These are phyloP conservation scores for Sapria himalayana DNA, from an alignment of 345 rosid species.

Conservation along the genomic window DNA sequence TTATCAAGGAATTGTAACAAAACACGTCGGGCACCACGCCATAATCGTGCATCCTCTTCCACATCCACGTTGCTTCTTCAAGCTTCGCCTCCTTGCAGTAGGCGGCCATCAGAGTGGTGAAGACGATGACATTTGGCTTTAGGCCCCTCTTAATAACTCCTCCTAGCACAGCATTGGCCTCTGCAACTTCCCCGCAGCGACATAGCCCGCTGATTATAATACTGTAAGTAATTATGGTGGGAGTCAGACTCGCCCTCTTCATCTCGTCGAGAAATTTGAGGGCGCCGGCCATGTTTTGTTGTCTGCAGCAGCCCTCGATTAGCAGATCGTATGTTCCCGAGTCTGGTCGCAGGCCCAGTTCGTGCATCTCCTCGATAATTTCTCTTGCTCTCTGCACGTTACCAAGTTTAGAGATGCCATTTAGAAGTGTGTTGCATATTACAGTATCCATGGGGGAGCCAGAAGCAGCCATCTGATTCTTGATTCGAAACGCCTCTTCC, in stretches of 20 bases:
- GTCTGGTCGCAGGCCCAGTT: conserved; percentile 31
- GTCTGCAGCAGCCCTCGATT: conserved; percentile 38
- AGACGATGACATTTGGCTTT: conserved; percentile 39
- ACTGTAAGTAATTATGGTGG: conserved; percentile 24
- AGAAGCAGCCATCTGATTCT: conserved; percentile 34
- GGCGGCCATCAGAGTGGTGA: conserved; percentile 45
- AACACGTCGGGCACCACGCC: conserved; percentile 43
- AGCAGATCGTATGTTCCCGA: conserved; percentile 30
- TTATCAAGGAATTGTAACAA: conserved; percentile 53
- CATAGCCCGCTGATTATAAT: conserved; percentile 36
- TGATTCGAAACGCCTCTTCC: conserved; percentile 29
- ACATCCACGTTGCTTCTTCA: conserved; percentile 29
- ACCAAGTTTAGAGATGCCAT: conserved; percentile 35
- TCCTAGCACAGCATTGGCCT: conserved; percentile 27
- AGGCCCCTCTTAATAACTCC: conserved; percentile 31
- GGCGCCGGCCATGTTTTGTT: conserved; percentile 17
- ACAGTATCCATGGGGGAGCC: conserved; percentile 19
- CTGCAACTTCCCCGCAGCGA: conserved; percentile 25
- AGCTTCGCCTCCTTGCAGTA: conserved; percentile 24
- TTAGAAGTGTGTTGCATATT: conserved; percentile 29
- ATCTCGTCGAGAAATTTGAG: conserved; percentile 31
- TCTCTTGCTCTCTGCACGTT: conserved; percentile 41
- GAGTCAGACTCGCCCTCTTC: conserved; percentile 32
- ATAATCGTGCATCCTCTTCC: conserved; percentile 35
- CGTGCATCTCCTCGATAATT: conserved; percentile 43